Evolutionary conservation across 169 alveolate species (phyloP).

Genomic region (Eimeria falciformis): DNA sequence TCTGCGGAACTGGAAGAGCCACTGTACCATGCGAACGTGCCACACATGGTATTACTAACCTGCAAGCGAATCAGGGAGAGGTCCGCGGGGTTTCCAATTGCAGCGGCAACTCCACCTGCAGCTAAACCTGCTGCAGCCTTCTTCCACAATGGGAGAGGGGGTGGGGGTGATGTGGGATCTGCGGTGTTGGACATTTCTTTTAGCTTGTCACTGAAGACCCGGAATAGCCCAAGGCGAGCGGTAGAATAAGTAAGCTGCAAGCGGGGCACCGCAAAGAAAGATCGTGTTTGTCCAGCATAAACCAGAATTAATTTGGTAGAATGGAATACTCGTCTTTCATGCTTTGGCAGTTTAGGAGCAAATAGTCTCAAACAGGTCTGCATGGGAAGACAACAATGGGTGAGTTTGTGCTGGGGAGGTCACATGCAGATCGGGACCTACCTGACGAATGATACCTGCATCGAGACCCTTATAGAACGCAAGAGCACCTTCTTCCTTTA

Average conservation of each 20-base stretch:
- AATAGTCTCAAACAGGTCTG: too few species aligned
- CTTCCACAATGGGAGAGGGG: slow-evolving; percentile 88
- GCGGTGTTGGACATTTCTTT: slow-evolving; percentile 68
- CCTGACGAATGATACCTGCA: slow-evolving; percentile 95
- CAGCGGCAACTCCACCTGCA: slow-evolving; percentile 97
- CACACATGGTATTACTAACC: slow-evolving; percentile 13
- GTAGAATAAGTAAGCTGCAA: slow-evolving; percentile 92
- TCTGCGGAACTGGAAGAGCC: not conserved
- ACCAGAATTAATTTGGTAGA: too few species aligned
- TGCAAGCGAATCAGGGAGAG: slow-evolving; percentile 95
- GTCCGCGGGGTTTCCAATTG: slow-evolving; percentile 98
- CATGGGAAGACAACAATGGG: too few species aligned
- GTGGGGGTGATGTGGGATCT: slow-evolving; percentile 66
- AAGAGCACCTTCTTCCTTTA: slow-evolving; percentile 82
- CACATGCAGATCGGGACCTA: not conserved
- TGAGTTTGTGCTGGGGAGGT: too few species aligned
- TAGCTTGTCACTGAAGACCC: slow-evolving; percentile 86
- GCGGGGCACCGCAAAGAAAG: slow-evolving; percentile 7
- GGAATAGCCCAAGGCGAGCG: slow-evolving; percentile 96
- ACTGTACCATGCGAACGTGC: not conserved
- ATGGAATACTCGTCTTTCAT: too few species aligned
- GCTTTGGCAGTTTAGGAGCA: too few species aligned
- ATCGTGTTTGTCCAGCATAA: too few species aligned
- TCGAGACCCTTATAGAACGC: slow-evolving; percentile 94
- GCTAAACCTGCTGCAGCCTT: slow-evolving; percentile 92